phyloP scores from a whole-genome alignment of 352 stramenopile species.

The Phytophthora pini region DNA sequence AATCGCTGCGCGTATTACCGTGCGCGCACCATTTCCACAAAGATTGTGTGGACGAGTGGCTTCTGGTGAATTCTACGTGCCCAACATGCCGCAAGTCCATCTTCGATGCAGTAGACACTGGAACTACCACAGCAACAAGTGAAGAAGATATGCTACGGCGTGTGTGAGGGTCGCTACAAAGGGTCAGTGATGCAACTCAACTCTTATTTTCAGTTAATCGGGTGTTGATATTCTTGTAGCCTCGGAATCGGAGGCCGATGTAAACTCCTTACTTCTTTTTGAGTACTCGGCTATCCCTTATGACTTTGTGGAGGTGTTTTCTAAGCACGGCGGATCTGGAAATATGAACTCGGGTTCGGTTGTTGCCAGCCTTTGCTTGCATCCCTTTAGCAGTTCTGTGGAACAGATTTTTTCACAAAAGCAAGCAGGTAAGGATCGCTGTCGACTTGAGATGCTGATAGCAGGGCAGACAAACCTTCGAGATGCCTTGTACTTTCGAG shows the following conservation, averaged over 20 bases:
- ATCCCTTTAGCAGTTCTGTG: constrained; percentile 35
- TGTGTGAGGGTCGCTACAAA: constrained; percentile 39
- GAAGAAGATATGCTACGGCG: constrained; percentile 72
- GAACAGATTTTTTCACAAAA: constrained; percentile 3
- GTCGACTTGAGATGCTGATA: not conserved
- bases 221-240: constrained; percentile 33
- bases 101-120: constrained; percentile 41
- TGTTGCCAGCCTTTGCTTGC: constrained; percentile 21
- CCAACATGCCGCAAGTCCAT: constrained; percentile 90
- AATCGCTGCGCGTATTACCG: constrained; percentile 93
- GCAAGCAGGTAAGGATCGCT: not conserved
- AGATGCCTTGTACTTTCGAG: constrained; percentile 29
- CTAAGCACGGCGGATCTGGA: constrained; percentile 15
- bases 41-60: constrained; percentile 91
- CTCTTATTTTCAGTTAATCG: constrained; percentile 20
- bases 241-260: constrained; percentile 10
- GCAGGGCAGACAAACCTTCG: constrained; percentile 19
- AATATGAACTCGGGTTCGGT: constrained; percentile 20
- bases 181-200: constrained; percentile 20
- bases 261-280: constrained; percentile 13
- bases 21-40: constrained; percentile 97
- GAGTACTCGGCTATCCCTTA: not conserved
- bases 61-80: constrained; percentile 89
- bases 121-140: constrained; percentile 36
- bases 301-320: constrained; percentile 4